Evolutionary conservation across 2,329 filamentous ascomycete genomes (phyloP), one percentile per base, ranked within the genome.

Genomic region (Ophiostoma triangulosporum): DNA sequence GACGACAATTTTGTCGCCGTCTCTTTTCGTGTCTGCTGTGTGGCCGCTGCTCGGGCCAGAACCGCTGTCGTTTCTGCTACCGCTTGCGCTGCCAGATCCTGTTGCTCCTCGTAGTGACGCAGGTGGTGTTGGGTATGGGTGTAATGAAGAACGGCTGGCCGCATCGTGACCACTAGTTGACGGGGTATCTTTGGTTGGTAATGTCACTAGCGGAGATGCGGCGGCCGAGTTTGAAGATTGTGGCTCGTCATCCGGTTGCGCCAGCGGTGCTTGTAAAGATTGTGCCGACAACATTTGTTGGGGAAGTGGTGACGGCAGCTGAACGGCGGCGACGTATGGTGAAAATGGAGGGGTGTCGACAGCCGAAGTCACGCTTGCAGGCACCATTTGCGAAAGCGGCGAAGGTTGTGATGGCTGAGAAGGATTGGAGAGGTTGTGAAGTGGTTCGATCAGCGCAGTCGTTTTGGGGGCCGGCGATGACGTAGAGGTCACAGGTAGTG

Each of bases 101-200:
- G 31, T 40, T 6, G 26, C 53, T 14, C 36, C 54, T 11, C 70
- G 70, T 61, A 75, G 62, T 33, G 71, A 81, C 59, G 69, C 69
- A 59, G 77, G 77, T 64, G 78, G 78, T 59, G 77, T 81, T 62
- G 77, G 77, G 66, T 79, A 80, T 59, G 71, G 64, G 60, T 73
- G 65, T 58, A 65, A 35, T 48, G 52, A 60, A 3, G 53, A 52
- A 14, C 51, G 49, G 22, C 33, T n/a, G n/a, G 54, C 49, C 3
- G 17, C 38, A 3, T 32, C 36, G 6, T 27, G 31, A 15, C 43
- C 43, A 26, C 43, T 46, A 17, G 26, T 27, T 3, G 40, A 33
- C 7, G 51, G 29, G 14, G 48, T 22, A 14, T 32, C 52, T 29
- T 43, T 20, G 31, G 38, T n/a, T 24, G 33, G 29, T 22, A 17